Conservation (phyloP, 2,329 filamentous ascomycete genomes). For the Scytalidium lignicola region DNA sequence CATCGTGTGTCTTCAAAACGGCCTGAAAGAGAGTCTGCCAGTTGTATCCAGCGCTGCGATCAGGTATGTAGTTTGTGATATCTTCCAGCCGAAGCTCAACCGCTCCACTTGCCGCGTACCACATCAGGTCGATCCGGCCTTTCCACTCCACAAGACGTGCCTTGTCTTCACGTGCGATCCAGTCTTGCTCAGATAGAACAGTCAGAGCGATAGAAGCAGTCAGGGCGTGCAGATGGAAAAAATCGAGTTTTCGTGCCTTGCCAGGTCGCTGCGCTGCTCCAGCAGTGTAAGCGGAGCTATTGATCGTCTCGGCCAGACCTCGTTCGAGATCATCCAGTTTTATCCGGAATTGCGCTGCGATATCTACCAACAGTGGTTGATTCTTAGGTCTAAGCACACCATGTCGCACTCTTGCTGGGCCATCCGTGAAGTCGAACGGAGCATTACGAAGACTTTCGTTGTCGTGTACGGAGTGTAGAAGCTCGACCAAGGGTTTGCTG, state of each 20-base stretch:
- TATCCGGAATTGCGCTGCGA: constrained; percentile 52
- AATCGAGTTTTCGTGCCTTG: constrained; percentile 69
- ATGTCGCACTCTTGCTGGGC: constrained; percentile 59
- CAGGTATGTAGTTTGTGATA: constrained; percentile 53
- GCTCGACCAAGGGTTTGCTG: constrained; percentile 44
- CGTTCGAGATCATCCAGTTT: constrained; percentile 32
- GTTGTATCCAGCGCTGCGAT: constrained; percentile 16
- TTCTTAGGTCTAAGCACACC: constrained; percentile 58
- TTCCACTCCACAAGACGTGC: constrained; percentile 75
- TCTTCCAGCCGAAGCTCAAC: constrained; percentile 54
- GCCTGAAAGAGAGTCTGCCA: constrained; percentile 36
- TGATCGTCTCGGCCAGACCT: constrained; percentile 61
- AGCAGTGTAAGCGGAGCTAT: constrained; percentile 46
- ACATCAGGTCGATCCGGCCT: constrained; percentile 63
- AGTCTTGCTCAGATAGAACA: constrained; percentile 55
- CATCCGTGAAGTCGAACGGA: constrained; percentile 35
- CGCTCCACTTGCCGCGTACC: constrained; percentile 65
- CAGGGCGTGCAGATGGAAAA: constrained; percentile 56
- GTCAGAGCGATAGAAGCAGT: constrained; percentile 67
- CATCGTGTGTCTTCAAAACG: constrained; percentile 53
- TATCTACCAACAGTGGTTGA: constrained; percentile 54
- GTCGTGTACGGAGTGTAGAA: constrained; percentile 53
- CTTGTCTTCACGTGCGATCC: constrained; percentile 55
- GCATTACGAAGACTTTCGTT: constrained; percentile 51
- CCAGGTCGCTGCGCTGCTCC: constrained; percentile 49